Base-by-base conservation (phyloP, 768 basidiomycete species). In the Boletus rubroflammeus region DNA sequence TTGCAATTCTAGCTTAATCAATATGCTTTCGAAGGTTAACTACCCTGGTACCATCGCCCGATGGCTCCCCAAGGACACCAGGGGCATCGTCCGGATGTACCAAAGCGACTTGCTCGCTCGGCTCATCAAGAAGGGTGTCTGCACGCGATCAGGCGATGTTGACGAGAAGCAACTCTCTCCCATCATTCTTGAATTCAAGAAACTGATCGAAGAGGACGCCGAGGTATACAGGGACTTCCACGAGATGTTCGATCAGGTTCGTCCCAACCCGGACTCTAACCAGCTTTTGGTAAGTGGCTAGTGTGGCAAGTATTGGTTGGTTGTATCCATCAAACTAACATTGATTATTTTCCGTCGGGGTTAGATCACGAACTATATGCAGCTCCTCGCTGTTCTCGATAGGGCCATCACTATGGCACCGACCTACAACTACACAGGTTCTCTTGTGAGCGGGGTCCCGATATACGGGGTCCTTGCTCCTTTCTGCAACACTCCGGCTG, bases 31-130 rank as follows among this genome's bases (percentile, higher is more conserved):
- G 47, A 44, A 48, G 11, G n/a, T 63, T 21, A 29, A 29, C 5
- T 25, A 67, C 58, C 62, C 58, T 23, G 63, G 71, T 41, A 48
- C 60, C 14, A 54, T 62, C 11, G 42, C 51, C 6, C 51, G 62
- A 49, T 66, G 62, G 60, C 58, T 66, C 1, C 62, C 64, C 0
- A 38, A 51, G 23, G 54, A 58, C 23, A 55, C 60, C 5, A 2
- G 25, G 10, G 41, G 21, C 5, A 28, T 54, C 26, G 35, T 64
- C 15, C 47, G 44, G 31, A 11, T 17, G 17, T 43, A 25, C 34
- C 46, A 57, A 51, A 49, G 43, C 65, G 35, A 70, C 60, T 46
- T 72, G 65, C 56, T 65, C 67, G 13, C 52, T 61, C 35, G 58
- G 60, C 56, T 69, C 59, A 6, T 72, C 19, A 5, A 41, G 2